These are phyloP conservation scores for Cucumis cinereus DNA, from an alignment of 306 rosid species.

Conservation along the genomic window DNA sequence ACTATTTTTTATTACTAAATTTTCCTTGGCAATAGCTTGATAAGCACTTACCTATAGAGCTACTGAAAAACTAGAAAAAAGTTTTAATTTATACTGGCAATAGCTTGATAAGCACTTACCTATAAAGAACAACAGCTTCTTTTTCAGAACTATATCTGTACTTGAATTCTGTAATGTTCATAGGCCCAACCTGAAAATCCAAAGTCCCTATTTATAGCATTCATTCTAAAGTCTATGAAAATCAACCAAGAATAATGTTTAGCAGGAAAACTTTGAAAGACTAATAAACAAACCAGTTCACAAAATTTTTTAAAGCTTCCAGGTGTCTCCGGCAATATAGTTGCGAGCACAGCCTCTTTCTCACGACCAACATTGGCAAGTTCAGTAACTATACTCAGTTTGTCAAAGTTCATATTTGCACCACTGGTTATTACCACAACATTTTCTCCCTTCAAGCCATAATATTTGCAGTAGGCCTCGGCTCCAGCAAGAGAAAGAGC, in stretches of 20 bases:
- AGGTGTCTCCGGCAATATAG: conserved; percentile 63
- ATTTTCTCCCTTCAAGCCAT: conserved; percentile 71
- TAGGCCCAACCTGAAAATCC: conserved; percentile 54
- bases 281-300: conserved; percentile 46
- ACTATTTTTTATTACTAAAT: not conserved
- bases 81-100: not conserved
- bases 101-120: conserved; percentile 25
- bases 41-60: not conserved
- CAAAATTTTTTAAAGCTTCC: conserved; percentile 82
- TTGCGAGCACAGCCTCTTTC: conserved; percentile 83
- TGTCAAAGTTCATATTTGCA: conserved; percentile 97
- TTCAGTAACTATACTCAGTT: conserved; percentile 75
- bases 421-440: conserved; percentile 86
- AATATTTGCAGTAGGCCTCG: conserved; percentile 92
- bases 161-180: conserved; percentile 85
- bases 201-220: not conserved
- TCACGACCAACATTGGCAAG: conserved; percentile 91
- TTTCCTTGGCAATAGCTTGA: not conserved
- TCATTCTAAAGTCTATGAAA: not conserved
- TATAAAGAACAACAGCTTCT: conserved; percentile 71
- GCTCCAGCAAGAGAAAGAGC: conserved; percentile 98
- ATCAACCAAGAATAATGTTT: not conserved
- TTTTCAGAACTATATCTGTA: conserved; percentile 50
- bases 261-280: not conserved
- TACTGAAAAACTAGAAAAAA: not conserved